Percentiles rank a stretch among this genome's conserved stretches.
Conservation (phyloP, 73 alveolate genomes). For the Uronychia setigera region DNA sequence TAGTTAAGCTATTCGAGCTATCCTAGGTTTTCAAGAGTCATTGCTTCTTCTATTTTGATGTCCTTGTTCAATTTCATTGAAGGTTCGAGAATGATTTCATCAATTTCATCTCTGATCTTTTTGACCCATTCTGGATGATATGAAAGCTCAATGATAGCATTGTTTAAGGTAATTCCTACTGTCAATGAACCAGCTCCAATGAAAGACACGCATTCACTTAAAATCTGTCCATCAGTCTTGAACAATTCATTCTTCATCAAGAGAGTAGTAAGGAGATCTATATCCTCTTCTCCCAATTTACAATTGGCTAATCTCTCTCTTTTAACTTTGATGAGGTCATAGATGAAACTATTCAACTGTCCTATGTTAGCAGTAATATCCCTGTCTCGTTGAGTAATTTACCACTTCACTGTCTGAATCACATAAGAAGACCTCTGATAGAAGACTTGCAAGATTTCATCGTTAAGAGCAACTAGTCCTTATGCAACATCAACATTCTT, state of each 20-base stretch:
- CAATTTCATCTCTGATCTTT: background rate
- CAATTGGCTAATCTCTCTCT: background rate
- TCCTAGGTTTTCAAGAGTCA: background rate
- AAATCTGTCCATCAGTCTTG: background rate
- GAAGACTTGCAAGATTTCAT: no score
- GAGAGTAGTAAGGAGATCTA: background rate
- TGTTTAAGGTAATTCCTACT: background rate
- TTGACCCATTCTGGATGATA: background rate
- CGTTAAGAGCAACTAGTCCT: background rate
- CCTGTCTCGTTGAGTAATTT: background rate
- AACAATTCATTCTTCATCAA: background rate
- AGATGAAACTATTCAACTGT: background rate
- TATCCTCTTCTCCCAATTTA: background rate
- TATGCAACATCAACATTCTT: background rate
- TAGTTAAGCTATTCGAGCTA: background rate
- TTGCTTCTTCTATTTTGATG: background rate
- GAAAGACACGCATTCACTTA: conserved; percentile 4
- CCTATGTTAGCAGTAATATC: background rate
- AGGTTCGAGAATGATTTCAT: no score
- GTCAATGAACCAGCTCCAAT: conserved; percentile 3
- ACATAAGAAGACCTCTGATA: background rate
- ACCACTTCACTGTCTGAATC: background rate
- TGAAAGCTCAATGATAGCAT: background rate
- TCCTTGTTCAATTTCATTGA: background rate
- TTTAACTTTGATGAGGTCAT: background rate